Conservation (phyloP, 2,329 filamentous ascomycete genomes). For the Aschersonia sp. region DNA sequence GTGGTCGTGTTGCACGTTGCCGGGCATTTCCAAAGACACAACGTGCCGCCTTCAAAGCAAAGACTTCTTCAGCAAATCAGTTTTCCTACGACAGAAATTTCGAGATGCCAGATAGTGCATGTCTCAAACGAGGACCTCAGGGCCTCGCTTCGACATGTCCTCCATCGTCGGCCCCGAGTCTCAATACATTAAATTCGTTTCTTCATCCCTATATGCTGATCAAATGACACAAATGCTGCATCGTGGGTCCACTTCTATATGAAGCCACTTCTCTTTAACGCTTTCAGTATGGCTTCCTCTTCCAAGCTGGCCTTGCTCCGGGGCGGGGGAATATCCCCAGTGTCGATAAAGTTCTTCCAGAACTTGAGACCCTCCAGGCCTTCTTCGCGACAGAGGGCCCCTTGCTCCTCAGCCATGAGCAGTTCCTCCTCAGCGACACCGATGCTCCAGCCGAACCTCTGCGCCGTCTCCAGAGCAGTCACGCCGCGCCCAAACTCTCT, state of each 20-base stretch:
- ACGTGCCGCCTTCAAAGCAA: too few relatives aligned
- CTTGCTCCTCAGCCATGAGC: slow-evolving; percentile 91
- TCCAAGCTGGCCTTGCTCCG: slow-evolving; percentile 15
- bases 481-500: slow-evolving; percentile 66
- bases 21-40: not conserved
- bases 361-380: slow-evolving; percentile 82
- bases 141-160: too few relatives aligned
- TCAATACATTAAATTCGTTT: too few relatives aligned
- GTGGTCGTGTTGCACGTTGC: not conserved
- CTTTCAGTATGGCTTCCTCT: slow-evolving; percentile 25
- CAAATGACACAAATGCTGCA: too few relatives aligned
- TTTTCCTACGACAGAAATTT: too few relatives aligned
- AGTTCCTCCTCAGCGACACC: slow-evolving; percentile 91
- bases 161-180: too few relatives aligned
- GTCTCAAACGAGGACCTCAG: too few relatives aligned
- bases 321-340: slow-evolving; percentile 20
- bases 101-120: too few relatives aligned
- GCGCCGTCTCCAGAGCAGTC: slow-evolving; percentile 77
- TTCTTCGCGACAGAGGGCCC: slow-evolving; percentile 78
- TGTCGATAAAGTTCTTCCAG: slow-evolving; percentile 67
- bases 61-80: too few relatives aligned
- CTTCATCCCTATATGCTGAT: too few relatives aligned
- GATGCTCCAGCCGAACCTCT: slow-evolving; percentile 91
- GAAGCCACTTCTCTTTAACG: slow-evolving; percentile 27
- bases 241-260: slow-evolving; percentile 6